Conservation (phyloP, 805 yeast species). For the Wickerhamomyces strasburgensis region DNA sequence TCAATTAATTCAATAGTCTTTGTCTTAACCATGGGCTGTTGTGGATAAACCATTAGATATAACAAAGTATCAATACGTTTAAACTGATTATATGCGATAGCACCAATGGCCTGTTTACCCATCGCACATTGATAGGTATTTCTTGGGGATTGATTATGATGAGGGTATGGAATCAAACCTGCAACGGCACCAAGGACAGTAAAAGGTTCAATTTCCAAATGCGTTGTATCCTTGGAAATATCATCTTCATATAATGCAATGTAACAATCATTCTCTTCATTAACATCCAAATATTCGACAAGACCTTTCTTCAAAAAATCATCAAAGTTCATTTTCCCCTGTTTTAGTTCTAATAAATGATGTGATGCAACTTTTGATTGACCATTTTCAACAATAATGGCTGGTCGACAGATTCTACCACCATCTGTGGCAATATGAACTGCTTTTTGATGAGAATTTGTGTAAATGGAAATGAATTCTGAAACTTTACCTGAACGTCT, state of each 20-base stretch:
- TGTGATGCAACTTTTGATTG: conserved; percentile 62
- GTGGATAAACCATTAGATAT: conserved; percentile 97
- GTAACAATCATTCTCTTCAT: conserved; percentile 91
- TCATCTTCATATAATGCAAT: conserved; percentile 88
- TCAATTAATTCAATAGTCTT: conserved; percentile 93
- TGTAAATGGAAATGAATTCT: conserved; percentile 85
- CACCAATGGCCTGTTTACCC: conserved; percentile 99
- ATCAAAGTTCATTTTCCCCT: conserved; percentile 81
- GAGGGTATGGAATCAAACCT: conserved; percentile 88
- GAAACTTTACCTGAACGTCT: conserved; percentile 84
- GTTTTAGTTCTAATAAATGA: conserved; percentile 58
- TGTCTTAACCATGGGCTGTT: conserved; percentile 98
- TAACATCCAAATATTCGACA: conserved; percentile 94
- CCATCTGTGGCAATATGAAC: conserved; percentile 99
- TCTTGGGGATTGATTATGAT: conserved; percentile 97
- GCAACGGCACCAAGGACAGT: conserved; percentile 92
- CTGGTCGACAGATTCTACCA: conserved; percentile 95
- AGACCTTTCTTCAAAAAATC: conserved; percentile 81
- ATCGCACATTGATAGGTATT: conserved; percentile 98
- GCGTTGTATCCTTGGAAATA: conserved; percentile 56
- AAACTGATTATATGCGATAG: conserved; percentile 95
- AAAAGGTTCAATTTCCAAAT: conserved; percentile 93
- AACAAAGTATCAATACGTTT: conserved; percentile 90
- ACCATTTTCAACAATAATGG: conserved; percentile 79
- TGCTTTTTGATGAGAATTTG: conserved; percentile 84